Evolutionary conservation across 768 basidiomycete genomes (phyloP), one percentile per base, ranked within the genome.

Genomic region (Mrakia frigida): DNA sequence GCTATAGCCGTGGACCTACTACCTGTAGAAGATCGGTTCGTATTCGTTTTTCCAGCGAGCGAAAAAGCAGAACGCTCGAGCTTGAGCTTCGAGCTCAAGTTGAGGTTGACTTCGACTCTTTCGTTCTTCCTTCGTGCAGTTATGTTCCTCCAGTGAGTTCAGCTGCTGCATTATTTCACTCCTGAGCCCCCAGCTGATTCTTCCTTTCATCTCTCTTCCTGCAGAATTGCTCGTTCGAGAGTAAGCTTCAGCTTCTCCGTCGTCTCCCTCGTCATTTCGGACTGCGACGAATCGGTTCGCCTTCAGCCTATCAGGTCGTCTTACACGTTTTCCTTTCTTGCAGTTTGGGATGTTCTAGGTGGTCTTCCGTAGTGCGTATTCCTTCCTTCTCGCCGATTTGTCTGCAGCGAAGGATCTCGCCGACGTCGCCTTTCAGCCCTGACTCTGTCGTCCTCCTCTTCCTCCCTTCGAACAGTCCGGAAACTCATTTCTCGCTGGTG

Each of bases 151-250:
- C 60, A 31, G 60, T 61, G 60, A 61, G 60, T 10, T 61, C 60
- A 28, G 9, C 5, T 5, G 14, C 33, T 1, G 18, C 1, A 16
- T 31, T 28, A 16, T 3, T 35, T 16, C 28, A 2, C 3, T 9
- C 10, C 25, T 61, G n/a, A 11, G 10, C 25, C 60, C 10, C 7
- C 25, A 10, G 60, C 60, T 61, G 28, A 28, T 7, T 9, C 10
- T 16, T 61, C 14, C 6, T 28, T 35, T 14, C 33, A 4, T 35
- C 14, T 1, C 60, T 6, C 25, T 31, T 31, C 28, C 28, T 31
- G 14, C 60, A 61, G 60, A 61, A 61, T 28, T 61, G 60, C 60
- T 28, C 60, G 5, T 61, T 61, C 60, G 60, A 61, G 28, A 61
- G 60, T 61, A 13, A 61, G 60, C 18, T 31, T 33, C n/a, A 61